These are phyloP conservation scores for Trichomonascaceae sp. DNA, from an alignment of 1,139 yeast species.

Conservation along the genomic window DNA sequence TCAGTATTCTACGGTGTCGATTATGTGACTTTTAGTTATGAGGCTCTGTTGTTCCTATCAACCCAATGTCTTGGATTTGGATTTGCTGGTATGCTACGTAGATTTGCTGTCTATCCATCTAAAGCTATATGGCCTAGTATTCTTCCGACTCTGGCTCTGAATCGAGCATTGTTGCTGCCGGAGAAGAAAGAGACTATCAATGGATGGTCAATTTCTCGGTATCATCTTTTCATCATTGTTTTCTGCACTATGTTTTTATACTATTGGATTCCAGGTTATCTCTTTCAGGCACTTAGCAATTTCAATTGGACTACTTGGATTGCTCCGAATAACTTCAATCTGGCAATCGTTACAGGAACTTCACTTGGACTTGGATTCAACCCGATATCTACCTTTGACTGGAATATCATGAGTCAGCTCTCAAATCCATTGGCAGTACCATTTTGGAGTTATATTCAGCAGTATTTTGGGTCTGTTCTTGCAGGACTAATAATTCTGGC, in stretches of 20 bases:
- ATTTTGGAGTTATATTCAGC: slow-evolving; percentile 41
- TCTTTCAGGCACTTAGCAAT: slow-evolving; percentile 44
- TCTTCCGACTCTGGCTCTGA: slow-evolving; percentile 51
- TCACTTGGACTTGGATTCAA: slow-evolving; percentile 48
- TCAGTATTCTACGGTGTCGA: slow-evolving; percentile 35
- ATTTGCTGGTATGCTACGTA: slow-evolving; percentile 54
- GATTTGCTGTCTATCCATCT: slow-evolving; percentile 50
- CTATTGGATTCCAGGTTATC: slow-evolving; percentile 52
- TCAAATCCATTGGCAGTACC: slow-evolving; percentile 35
- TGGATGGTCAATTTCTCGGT: slow-evolving; percentile 49
- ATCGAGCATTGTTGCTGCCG: slow-evolving; percentile 44
- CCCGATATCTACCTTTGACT: slow-evolving; percentile 48
- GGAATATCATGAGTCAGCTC: slow-evolving; percentile 39
- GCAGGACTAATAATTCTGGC: slow-evolving; percentile 37
- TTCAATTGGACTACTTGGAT: slow-evolving; percentile 66
- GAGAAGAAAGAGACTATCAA: slow-evolving; percentile 28
- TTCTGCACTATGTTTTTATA: slow-evolving; percentile 42
- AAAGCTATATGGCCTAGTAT: slow-evolving; percentile 52
- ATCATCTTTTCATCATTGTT: slow-evolving; percentile 39
- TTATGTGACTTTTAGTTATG: slow-evolving; percentile 47
- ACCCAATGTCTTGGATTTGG: slow-evolving; percentile 58
- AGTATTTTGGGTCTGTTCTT: slow-evolving; percentile 38
- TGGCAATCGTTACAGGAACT: slow-evolving; percentile 53
- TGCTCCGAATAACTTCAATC: slow-evolving; percentile 45
- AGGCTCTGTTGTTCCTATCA: slow-evolving; percentile 43